A percentile compares a stretch with the other conserved stretches of the same genome.
phyloP scores from a whole-genome alignment of 1,284 basidiomycete genomes.

The Cutaneotrichosporon cavernicola region DNA sequence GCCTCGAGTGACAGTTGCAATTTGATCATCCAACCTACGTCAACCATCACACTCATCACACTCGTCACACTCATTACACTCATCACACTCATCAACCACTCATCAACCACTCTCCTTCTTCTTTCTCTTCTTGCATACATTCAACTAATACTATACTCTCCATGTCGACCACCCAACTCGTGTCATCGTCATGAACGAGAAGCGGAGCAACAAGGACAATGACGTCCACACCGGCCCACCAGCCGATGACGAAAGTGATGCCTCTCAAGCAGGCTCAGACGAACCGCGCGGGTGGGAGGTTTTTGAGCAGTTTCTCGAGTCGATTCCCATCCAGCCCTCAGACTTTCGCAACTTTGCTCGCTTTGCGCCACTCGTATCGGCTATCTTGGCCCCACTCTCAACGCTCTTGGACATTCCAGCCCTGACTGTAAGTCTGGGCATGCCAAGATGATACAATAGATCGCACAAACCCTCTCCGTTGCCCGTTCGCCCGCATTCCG shows the following conservation, averaged over 20 bases:
- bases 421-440: slow-evolving; percentile 40
- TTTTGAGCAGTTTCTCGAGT: not conserved
- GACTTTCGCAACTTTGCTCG: slow-evolving; percentile 26
- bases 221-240: not conserved
- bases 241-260: not conserved
- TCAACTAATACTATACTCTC: not conserved
- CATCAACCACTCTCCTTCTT: not conserved
- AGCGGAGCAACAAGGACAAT: not conserved
- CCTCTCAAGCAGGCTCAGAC: not conserved
- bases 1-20: too few species aligned
- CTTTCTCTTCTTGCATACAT: not conserved
- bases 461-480: too few species aligned
- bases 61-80: too few species aligned
- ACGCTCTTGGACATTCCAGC: slow-evolving; percentile 56
- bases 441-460: not conserved
- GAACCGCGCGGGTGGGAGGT: not conserved
- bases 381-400: slow-evolving; percentile 53
- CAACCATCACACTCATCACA: too few species aligned
- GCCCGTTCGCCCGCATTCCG: too few species aligned
- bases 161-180: not conserved
- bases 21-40: too few species aligned
- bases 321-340: not conserved
- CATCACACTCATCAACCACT: too few species aligned
- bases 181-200: not conserved
- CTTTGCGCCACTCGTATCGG: slow-evolving; percentile 50